These are phyloP conservation scores for Arthrocladium fulminans DNA, from an alignment of 2,329 filamentous ascomycete species.

Conservation along the genomic window DNA sequence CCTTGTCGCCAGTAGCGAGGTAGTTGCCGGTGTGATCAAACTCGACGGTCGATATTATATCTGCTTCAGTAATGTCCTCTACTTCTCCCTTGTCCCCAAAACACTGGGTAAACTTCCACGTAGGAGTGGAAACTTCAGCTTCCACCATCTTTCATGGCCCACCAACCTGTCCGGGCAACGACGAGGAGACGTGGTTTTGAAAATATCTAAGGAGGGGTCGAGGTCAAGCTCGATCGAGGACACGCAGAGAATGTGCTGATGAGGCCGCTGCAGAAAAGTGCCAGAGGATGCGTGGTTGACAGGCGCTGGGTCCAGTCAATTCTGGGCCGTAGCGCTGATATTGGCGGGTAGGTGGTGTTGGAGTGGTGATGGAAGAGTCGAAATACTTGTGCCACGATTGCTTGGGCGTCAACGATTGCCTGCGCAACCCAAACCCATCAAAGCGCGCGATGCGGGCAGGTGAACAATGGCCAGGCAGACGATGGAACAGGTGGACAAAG, in stretches of 20 bases:
- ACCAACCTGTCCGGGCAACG: conserved; percentile 24
- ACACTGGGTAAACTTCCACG: conserved; percentile 99
- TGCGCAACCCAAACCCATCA: conserved; percentile 1
- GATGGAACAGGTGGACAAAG: neutral
- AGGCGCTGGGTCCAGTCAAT: neutral
- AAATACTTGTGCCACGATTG: conserved; percentile 8
- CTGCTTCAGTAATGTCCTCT: conserved; percentile 87
- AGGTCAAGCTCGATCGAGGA: neutral
- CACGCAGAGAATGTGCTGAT: neutral
- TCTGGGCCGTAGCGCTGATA: neutral
- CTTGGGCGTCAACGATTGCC: conserved; percentile 8
- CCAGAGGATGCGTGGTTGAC: neutral
- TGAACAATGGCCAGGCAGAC: conserved; percentile 5
- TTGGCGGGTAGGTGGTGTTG: neutral
- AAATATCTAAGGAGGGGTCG: neutral
- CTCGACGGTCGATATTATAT: conserved; percentile 46
- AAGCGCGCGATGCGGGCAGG: neutral
- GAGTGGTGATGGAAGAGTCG: neutral
- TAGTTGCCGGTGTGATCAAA: conserved; percentile 47
- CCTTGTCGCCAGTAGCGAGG: conserved; percentile 45
- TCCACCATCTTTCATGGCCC: conserved; percentile 74
- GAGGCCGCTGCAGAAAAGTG: neutral
- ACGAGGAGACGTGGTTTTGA: neutral
- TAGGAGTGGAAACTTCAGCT: conserved; percentile 85
- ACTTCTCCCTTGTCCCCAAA: conserved; percentile 99